Conservation (phyloP, 2,329 filamentous ascomycete genomes). For the Pyrenophora graminea region DNA sequence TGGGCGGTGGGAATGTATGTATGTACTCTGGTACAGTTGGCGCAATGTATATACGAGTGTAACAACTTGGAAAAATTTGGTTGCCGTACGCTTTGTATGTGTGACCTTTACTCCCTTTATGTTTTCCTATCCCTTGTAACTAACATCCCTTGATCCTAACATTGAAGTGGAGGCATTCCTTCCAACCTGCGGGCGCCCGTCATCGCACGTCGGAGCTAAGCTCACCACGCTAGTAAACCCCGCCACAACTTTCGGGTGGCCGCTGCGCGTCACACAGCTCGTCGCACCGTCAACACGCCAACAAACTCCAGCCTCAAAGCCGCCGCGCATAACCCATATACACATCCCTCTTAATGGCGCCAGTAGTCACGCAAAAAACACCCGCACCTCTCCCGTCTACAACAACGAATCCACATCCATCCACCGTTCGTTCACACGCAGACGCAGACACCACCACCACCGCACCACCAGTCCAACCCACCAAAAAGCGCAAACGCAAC, state of each 20-base stretch:
- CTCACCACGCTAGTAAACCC: slow-evolving; percentile 25
- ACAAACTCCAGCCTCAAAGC: background rate
- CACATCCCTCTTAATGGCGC: background rate
- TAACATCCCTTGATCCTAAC: no score
- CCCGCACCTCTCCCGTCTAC: no score
- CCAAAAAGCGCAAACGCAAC: slow-evolving; percentile 21
- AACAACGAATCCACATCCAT: background rate
- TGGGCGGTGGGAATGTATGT: background rate
- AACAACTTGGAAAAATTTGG: no score
- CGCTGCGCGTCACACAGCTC: background rate
- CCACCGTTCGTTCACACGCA: background rate
- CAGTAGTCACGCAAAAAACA: background rate
- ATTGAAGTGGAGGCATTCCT: no score
- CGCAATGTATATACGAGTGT: background rate
- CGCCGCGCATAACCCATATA: no score
- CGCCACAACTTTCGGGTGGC: slow-evolving; percentile 24
- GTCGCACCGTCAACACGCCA: background rate
- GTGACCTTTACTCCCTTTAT: no score
- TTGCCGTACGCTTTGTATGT: no score
- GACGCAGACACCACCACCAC: background rate
- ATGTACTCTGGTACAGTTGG: background rate
- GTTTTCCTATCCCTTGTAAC: no score
- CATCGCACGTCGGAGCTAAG: slow-evolving; percentile 17
- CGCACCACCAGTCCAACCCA: background rate
- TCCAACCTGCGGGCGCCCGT: no score